These are phyloP conservation scores for Lichtheimia corymbifera DNA, from an alignment of 371 early-diverging fungal genomes.

Conservation along the genomic window DNA sequence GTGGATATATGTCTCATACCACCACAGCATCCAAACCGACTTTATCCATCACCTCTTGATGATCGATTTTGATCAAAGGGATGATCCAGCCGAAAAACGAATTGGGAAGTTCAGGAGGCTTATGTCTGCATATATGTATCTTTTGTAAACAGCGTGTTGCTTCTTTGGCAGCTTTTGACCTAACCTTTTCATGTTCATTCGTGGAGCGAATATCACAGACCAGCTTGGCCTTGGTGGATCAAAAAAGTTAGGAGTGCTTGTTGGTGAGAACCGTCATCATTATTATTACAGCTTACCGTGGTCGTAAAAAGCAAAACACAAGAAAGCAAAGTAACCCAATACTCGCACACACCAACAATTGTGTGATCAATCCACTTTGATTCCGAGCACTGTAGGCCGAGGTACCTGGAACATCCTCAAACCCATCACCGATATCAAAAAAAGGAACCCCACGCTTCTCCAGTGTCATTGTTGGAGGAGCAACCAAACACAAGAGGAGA, in stretches of 20 bases:
- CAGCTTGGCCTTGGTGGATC: slow-evolving; percentile 22
- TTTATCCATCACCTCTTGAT: slow-evolving; percentile 54
- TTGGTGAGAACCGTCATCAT: no score
- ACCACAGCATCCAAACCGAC: slow-evolving; percentile 72
- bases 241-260: no score
- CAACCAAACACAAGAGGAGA: not conserved
- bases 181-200: slow-evolving; percentile 58
- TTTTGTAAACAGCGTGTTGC: not conserved
- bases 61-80: slow-evolving; percentile 49
- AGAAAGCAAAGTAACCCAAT: slow-evolving; percentile 49
- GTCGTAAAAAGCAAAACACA: slow-evolving; percentile 55
- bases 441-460: not conserved
- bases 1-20: slow-evolving; percentile 17
- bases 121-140: slow-evolving; percentile 36
- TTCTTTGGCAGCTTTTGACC: not conserved
- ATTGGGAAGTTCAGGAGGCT: slow-evolving; percentile 53
- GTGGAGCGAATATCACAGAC: slow-evolving; percentile 58
- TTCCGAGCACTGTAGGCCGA: slow-evolving; percentile 18
- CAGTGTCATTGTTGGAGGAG: no score
- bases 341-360: slow-evolving; percentile 43
- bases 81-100: slow-evolving; percentile 66
- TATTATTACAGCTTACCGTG: slow-evolving; percentile 32
- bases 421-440: slow-evolving; percentile 8
- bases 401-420: slow-evolving; percentile 15
- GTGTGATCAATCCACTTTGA: slow-evolving; percentile 34